These are phyloP conservation scores for Quercus dentata DNA, from an alignment of 306 rosid genomes.

Conservation along the genomic window DNA sequence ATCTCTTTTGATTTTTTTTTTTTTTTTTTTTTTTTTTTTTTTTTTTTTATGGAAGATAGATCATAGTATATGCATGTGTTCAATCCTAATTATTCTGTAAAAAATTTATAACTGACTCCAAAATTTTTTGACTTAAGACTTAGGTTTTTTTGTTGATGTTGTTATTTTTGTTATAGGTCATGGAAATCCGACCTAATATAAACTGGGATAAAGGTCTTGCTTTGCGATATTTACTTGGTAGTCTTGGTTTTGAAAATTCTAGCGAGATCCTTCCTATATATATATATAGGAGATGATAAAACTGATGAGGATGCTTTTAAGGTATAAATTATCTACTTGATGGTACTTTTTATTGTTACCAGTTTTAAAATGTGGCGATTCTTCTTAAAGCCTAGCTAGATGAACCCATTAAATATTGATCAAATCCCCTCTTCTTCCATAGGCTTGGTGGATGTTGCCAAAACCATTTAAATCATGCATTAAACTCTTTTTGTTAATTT, in stretches of 20 bases:
- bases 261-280: constrained; percentile 39
- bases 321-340: constrained; percentile 19
- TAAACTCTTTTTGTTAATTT: background rate
- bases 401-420: no score
- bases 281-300: constrained; percentile 49
- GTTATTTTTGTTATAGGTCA: constrained; percentile 47
- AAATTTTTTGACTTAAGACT: constrained; percentile 44
- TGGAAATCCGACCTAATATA: constrained; percentile 54
- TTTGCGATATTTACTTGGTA: constrained; percentile 46
- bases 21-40: no score
- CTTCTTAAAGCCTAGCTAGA: background rate
- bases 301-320: constrained; percentile 67
- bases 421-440: no score
- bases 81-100: constrained; percentile 37
- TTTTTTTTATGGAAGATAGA: background rate
- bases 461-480: background rate
- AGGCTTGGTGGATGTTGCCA: background rate
- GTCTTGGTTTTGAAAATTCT: constrained; percentile 32
- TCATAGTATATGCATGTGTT: background rate
- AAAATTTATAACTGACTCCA: background rate
- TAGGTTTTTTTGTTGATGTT: constrained; percentile 17
- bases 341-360: background rate
- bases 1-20: background rate
- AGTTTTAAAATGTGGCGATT: background rate
- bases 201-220: constrained; percentile 63